These are phyloP conservation scores for Spizellomyces punctatus DNA, from an alignment of 192 early-diverging fungal species.

Conservation along the genomic window DNA sequence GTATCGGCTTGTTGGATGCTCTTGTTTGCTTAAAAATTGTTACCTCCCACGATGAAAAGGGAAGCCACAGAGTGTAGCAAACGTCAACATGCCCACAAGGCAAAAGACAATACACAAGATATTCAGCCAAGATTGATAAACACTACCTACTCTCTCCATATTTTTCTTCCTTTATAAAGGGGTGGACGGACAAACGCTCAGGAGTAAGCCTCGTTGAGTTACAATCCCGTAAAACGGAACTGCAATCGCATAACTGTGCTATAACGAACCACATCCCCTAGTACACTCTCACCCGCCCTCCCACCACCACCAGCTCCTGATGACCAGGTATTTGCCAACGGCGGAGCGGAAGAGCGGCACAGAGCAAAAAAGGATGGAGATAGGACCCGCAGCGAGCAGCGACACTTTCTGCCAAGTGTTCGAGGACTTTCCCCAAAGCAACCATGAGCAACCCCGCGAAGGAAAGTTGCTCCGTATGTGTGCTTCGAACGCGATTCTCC, in stretches of 20 bases:
- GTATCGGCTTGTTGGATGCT: too few species aligned
- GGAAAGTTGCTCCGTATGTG: conserved; percentile 27
- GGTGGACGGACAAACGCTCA: conserved; percentile 26
- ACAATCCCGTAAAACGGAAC: conserved; percentile 14
- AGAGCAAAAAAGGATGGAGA: conserved; percentile 7
- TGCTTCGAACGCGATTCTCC: conserved; percentile 39
- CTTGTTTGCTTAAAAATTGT: too few species aligned
- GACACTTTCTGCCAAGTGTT: conserved; percentile 38
- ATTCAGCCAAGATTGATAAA: too few species aligned
- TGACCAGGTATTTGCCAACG: neutral
- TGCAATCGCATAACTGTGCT: conserved; percentile 43
- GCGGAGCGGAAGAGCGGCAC: neutral
- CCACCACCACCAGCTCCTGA: neutral
- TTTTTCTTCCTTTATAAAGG: conserved; percentile 15
- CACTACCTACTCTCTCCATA: neutral
- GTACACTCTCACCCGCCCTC: neutral
- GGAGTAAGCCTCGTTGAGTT: conserved; percentile 43
- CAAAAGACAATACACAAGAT: too few species aligned
- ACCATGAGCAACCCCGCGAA: neutral
- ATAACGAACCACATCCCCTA: conserved; percentile 35
- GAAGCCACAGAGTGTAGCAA: too few species aligned
- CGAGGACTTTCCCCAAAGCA: conserved; percentile 42
- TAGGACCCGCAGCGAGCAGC: conserved; percentile 26
- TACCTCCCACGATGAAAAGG: too few species aligned
- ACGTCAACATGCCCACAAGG: too few species aligned